Conservation (phyloP, 768 basidiomycete species). For the Russula griseocarnosa region DNA sequence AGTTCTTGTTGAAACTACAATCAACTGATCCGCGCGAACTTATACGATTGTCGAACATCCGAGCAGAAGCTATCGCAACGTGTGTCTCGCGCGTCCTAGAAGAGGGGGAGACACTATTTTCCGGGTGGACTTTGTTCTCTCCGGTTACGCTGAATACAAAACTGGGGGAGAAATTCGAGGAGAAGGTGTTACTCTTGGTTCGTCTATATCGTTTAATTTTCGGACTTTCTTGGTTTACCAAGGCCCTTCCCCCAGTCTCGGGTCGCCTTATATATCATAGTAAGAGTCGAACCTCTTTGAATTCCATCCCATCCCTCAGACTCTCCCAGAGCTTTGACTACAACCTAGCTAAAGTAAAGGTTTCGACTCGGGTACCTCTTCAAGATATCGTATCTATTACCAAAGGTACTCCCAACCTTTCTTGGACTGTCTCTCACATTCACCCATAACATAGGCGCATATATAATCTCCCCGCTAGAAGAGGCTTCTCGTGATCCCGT, state of each 20-base stretch:
- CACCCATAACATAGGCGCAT: slow-evolving; percentile 58
- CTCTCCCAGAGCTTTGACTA: slow-evolving; percentile 80
- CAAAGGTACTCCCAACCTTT: slow-evolving; percentile 52
- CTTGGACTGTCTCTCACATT: background rate
- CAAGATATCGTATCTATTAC: slow-evolving; percentile 70
- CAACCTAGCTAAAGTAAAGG: slow-evolving; percentile 84
- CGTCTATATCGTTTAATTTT: slow-evolving; percentile 34
- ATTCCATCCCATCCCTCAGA: background rate
- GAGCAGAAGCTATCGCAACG: slow-evolving; percentile 89
- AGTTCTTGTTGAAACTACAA: slow-evolving; percentile 84
- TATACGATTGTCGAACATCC: slow-evolving; percentile 81
- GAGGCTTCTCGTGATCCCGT: slow-evolving; percentile 82
- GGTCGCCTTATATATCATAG: slow-evolving; percentile 71
- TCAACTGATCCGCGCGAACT: slow-evolving; percentile 91
- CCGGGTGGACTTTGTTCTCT: slow-evolving; percentile 90
- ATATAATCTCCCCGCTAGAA: slow-evolving; percentile 90
- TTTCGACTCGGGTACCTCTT: slow-evolving; percentile 86
- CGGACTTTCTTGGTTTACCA: slow-evolving; percentile 14
- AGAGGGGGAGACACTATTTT: slow-evolving; percentile 56
- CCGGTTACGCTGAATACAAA: slow-evolving; percentile 73
- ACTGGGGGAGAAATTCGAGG: slow-evolving; percentile 80
- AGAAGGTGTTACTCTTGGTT: slow-evolving; percentile 88
- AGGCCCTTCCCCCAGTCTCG: slow-evolving; percentile 32
- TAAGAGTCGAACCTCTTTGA: slow-evolving; percentile 38
- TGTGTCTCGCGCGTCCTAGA: slow-evolving; percentile 54